Conservation (phyloP, 768 basidiomycete genomes). For the Tylopilus sp. region DNA sequence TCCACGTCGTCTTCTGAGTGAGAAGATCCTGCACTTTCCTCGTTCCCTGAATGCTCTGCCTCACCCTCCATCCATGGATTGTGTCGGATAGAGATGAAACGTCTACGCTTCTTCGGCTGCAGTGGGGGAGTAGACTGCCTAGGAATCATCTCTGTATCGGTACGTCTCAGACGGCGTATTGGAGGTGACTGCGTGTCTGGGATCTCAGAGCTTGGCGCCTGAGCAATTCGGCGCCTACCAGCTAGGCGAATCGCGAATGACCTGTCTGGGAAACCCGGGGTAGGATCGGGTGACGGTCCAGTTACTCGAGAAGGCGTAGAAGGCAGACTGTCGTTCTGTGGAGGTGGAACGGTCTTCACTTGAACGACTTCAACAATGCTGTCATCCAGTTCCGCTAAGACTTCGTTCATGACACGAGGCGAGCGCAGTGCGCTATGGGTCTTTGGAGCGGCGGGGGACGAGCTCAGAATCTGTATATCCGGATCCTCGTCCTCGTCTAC, state of each 20-base stretch:
- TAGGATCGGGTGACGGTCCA: slow-evolving; percentile 18
- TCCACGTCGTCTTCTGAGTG: slow-evolving; percentile 51
- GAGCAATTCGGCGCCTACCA: slow-evolving; percentile 25
- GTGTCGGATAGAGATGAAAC: slow-evolving; percentile 33
- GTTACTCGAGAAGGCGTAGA: slow-evolving; percentile 28
- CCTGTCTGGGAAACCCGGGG: slow-evolving; percentile 33
- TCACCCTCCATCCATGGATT: slow-evolving; percentile 61
- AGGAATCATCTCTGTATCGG: slow-evolving; percentile 24
- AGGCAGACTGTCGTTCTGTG: slow-evolving; percentile 31
- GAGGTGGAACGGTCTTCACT: slow-evolving; percentile 17
- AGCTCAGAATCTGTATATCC: slow-evolving; percentile 48
- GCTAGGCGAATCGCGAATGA: slow-evolving; percentile 46
- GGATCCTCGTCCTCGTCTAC: slow-evolving; percentile 63
- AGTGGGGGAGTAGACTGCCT: slow-evolving; percentile 18
- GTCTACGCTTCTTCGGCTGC: slow-evolving; percentile 20
- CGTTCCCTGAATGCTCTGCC: slow-evolving; percentile 79
- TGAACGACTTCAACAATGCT: slow-evolving; percentile 17
- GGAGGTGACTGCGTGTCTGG: slow-evolving; percentile 30
- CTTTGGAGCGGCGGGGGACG: slow-evolving; percentile 38
- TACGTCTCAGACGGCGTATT: slow-evolving; percentile 29
- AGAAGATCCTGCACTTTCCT: slow-evolving; percentile 62
- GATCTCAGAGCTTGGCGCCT: slow-evolving; percentile 15
- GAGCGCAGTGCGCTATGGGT: slow-evolving; percentile 3
- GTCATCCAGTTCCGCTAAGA: slow-evolving; percentile 10
- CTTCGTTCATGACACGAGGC: slow-evolving; percentile 16